Evolutionary conservation across 805 yeast species (phyloP).

Genomic region (Candida stauntonica): DNA sequence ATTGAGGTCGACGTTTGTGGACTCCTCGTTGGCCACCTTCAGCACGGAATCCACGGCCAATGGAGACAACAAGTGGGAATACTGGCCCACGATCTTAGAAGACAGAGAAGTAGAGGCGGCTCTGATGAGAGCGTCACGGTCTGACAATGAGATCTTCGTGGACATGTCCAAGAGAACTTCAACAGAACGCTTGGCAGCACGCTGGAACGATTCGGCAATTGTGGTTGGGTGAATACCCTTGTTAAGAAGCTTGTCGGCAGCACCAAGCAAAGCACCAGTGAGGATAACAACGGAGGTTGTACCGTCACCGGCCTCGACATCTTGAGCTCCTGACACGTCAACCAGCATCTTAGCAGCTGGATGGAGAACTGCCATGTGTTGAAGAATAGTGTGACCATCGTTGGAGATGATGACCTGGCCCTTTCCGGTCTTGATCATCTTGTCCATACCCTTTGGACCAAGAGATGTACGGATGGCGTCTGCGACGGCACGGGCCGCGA

Average conservation of each 20-base stretch:
- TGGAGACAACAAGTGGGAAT: conserved; percentile 81
- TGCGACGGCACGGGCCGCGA: conserved; percentile 98
- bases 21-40: conserved; percentile 58
- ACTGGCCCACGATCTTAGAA: conserved; percentile 94
- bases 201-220: conserved; percentile 90
- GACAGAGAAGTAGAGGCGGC: conserved; percentile 94
- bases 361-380: conserved; percentile 97
- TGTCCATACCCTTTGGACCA: conserved; percentile 99
- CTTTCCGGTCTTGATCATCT: conserved; percentile 90
- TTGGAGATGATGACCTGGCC: conserved; percentile 95
- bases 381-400: conserved; percentile 95
- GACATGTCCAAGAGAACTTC: conserved; percentile 84
- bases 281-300: conserved; percentile 96
- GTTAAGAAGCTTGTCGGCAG: conserved; percentile 85
- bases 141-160: conserved; percentile 68
- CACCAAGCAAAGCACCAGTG: conserved; percentile 91
- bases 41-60: conserved; percentile 92
- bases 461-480: conserved; percentile 90
- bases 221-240: conserved; percentile 95
- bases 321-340: conserved; percentile 96
- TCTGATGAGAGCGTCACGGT: conserved; percentile 76
- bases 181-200: conserved; percentile 80
- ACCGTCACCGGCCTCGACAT: conserved; percentile 99
- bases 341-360: conserved; percentile 99
- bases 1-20: conserved; percentile 74